A percentile compares a stretch with the other conserved stretches of the same genome.
phyloP scores from a whole-genome alignment of 2,329 filamentous ascomycete genomes.

The Amauroascus niger region DNA sequence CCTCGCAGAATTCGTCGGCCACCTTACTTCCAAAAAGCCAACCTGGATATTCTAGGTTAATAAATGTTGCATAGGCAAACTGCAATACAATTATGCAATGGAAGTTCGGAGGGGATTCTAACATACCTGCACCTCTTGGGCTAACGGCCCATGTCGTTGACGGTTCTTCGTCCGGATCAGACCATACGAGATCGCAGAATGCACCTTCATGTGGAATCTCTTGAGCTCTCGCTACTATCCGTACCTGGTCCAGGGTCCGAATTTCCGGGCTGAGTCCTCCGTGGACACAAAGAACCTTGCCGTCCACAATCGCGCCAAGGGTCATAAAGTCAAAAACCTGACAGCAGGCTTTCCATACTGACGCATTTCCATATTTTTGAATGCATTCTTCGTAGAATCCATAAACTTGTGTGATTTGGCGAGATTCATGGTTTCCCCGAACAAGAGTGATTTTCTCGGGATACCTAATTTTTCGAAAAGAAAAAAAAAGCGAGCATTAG shows the following conservation, averaged over 20 bases:
- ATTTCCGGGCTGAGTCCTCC: constrained; percentile 94
- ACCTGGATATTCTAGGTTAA: constrained; percentile 10
- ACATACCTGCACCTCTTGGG: constrained; percentile 68
- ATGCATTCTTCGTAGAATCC: constrained; percentile 99
- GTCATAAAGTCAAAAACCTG: constrained; percentile 98
- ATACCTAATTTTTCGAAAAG: constrained; percentile 80
- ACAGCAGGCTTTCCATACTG: constrained; percentile 98
- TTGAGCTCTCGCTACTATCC: constrained; percentile 89
- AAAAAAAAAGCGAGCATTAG: background rate
- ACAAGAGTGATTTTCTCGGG: constrained; percentile 96
- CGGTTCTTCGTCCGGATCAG: constrained; percentile 93
- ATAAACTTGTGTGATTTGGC: constrained; percentile 98
- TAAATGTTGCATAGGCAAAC: background rate
- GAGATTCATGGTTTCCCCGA: constrained; percentile 96
- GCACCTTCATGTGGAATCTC: constrained; percentile 97
- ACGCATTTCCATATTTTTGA: constrained; percentile 97
- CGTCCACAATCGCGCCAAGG: constrained; percentile 93
- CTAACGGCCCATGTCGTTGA: constrained; percentile 72
- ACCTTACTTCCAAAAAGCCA: constrained; percentile 19
- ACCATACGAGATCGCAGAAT: constrained; percentile 97
- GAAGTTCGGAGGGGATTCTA: background rate
- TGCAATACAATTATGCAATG: constrained; percentile 26
- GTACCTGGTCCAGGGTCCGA: constrained; percentile 90
- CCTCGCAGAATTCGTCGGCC: constrained; percentile 90
- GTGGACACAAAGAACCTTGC: constrained; percentile 98